phyloP scores from a whole-genome alignment of 1,284 basidiomycete genomes.

The Anthracocystis walkeri region DNA sequence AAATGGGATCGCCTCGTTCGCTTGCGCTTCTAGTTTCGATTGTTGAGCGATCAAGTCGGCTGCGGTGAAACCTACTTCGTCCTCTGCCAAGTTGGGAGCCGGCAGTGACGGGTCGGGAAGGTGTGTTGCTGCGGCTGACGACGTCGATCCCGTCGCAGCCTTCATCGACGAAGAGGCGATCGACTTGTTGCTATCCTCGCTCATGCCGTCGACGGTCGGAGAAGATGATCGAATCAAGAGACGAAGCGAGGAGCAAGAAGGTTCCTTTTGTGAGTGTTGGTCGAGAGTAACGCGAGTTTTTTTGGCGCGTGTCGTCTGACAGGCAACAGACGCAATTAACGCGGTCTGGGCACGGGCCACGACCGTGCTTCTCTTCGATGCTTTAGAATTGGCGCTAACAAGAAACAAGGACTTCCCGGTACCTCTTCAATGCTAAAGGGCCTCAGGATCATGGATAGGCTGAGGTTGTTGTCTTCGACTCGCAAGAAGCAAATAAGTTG shows the following conservation, averaged over 20 bases:
- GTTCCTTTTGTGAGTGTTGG: background rate
- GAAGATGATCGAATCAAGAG: background rate
- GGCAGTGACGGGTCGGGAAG: slow-evolving; percentile 60
- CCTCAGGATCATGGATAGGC: too few relatives aligned
- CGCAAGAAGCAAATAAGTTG: too few relatives aligned
- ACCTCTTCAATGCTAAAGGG: too few relatives aligned
- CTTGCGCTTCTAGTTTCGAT: slow-evolving; percentile 68
- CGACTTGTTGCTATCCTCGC: slow-evolving; percentile 12
- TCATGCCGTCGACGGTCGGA: slow-evolving; percentile 8
- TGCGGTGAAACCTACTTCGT: slow-evolving; percentile 66
- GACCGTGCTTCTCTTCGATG: background rate
- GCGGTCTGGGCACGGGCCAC: slow-evolving; percentile 9
- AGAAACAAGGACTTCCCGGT: too few relatives aligned
- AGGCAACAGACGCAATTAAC: slow-evolving; percentile 12
- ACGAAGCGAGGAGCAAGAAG: background rate
- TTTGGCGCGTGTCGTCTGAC: slow-evolving; percentile 24
- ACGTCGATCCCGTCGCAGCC: slow-evolving; percentile 2
- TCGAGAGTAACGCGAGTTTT: background rate
- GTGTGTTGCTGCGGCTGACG: slow-evolving; percentile 8
- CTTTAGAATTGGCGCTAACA: too few relatives aligned
- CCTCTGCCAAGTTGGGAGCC: slow-evolving; percentile 44
- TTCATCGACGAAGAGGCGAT: slow-evolving; percentile 11
- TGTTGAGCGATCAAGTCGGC: slow-evolving; percentile 69
- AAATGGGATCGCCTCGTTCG: slow-evolving; percentile 70
- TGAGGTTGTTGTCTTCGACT: too few relatives aligned